A percentile compares a stretch with the other conserved stretches of the same genome.
Evolutionary conservation across 306 rosid genomes (phyloP).

Genomic region (Mucuna pruriens): DNA sequence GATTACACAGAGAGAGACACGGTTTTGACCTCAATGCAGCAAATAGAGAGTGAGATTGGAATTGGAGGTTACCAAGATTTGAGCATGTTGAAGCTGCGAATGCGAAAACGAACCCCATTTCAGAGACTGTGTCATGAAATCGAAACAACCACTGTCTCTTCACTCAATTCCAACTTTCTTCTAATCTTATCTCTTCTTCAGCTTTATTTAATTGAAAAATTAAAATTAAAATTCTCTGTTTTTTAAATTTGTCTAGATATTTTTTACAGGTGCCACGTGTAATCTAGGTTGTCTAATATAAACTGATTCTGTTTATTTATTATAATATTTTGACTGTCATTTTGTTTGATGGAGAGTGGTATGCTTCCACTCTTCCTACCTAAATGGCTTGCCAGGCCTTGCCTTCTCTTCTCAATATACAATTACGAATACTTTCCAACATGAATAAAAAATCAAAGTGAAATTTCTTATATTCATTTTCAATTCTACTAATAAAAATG

Average conservation of each 20-base stretch:
- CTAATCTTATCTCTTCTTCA: conserved; percentile 37
- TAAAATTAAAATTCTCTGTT: not conserved
- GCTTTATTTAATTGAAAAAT: not conserved
- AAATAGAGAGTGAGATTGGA: conserved; percentile 28
- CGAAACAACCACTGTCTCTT: not conserved
- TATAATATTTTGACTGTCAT: too few relatives aligned
- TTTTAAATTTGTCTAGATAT: not conserved
- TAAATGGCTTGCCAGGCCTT: too few relatives aligned
- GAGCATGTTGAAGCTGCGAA: conserved; percentile 6
- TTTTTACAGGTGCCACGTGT: not conserved
- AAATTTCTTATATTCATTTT: too few relatives aligned
- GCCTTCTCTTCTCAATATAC: too few relatives aligned
- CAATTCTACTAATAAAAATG: not conserved
- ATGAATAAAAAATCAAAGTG: too few relatives aligned
- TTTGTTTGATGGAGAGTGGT: not conserved
- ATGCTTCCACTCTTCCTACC: not conserved
- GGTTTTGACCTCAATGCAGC: conserved; percentile 34
- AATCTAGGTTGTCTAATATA: too few relatives aligned
- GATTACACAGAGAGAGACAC: not conserved
- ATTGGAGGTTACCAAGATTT: not conserved
- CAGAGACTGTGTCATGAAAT: not conserved
- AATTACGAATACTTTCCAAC: not conserved
- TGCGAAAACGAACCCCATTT: conserved; percentile 45
- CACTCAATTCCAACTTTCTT: not conserved
- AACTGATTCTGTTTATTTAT: too few relatives aligned